Conservation (phyloP, 768 basidiomycete genomes). For the Lyophyllum shimeji region DNA sequence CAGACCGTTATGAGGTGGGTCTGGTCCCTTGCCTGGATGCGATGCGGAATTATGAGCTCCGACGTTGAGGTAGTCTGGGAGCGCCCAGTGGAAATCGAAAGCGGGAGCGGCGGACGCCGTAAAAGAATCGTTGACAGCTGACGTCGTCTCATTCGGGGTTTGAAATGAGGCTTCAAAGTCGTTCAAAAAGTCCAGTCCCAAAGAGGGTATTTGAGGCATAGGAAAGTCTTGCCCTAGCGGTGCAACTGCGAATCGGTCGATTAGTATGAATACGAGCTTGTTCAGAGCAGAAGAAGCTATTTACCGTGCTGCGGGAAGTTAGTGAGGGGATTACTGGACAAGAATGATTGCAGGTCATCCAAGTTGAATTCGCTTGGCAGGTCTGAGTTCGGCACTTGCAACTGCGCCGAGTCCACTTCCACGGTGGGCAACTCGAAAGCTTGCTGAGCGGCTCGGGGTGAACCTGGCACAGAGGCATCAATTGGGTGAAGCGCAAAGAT, state of each 20-base stretch:
- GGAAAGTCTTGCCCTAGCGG: slow-evolving; percentile 3
- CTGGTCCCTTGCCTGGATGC: background rate
- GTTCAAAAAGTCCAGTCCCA: background rate
- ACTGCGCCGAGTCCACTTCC: background rate
- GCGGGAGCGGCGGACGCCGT: background rate
- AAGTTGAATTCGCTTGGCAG: background rate
- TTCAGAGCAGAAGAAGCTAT: background rate
- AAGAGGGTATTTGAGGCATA: background rate
- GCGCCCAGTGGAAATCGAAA: background rate
- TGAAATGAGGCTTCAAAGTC: background rate
- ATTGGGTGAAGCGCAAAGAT: background rate
- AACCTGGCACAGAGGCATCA: background rate
- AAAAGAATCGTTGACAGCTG: background rate
- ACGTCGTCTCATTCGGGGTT: background rate
- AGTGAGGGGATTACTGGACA: background rate
- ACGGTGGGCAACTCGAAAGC: background rate
- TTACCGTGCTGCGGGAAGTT: background rate
- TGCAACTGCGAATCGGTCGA: background rate
- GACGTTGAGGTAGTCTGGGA: background rate
- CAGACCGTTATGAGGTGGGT: background rate
- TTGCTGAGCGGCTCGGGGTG: background rate
- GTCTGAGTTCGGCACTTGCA: background rate
- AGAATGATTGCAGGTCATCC: background rate
- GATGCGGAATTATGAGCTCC: background rate
- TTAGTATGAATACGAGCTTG: background rate